Evolutionary conservation across 352 stramenopile species (phyloP), one percentile per base, ranked within the genome.

Genomic region (Pythium grandisporangium): DNA sequence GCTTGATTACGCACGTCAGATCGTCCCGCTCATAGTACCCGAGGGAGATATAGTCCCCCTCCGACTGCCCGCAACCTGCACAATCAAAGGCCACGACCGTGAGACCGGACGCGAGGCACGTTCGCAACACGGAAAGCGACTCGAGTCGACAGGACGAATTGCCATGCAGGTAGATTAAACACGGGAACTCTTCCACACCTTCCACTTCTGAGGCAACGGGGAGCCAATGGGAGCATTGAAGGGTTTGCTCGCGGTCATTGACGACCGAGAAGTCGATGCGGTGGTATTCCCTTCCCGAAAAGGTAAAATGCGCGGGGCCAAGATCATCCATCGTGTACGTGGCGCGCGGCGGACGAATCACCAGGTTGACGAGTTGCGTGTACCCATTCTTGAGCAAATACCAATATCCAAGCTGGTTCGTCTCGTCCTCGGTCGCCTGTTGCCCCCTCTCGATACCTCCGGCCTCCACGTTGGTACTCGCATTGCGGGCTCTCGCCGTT

Each of bases 121-220:
- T 95, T 30, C 63, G 59, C 32, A 82, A 87, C 39, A 82, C 95
- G 4, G 93, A 90, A 10, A 99, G 49, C n/a, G 95, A 88, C 58
- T 98, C 95, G 0, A 98, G 69, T 2, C 95, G 71, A 49, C 88
- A 96, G 11, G 84, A 98, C 8, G 89, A 97, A 60, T 99, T 99
- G 41, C 96, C 96, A 53, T 99, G 96, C 45, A 99, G 73, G 47
- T 99, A 99, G 45, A 99, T 97, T 4, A 99, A 72, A 54, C 93
- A 98, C 12, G 87, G 83, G 34, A 92, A 57, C 29, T 72, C 55
- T 3, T 41, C 50, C 19, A 61, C 45, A 7, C 54, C 39, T 39
- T 61, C 33, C n/a, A 53, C 53, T 17, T 55, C 52, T 21, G 42
- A 48, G 33, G 58, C 63, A 2, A 79, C 57, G 0, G 87, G 90